phyloP scores from a whole-genome alignment of 441 rosid species.

The Pelargonium myrrhifolium region DNA sequence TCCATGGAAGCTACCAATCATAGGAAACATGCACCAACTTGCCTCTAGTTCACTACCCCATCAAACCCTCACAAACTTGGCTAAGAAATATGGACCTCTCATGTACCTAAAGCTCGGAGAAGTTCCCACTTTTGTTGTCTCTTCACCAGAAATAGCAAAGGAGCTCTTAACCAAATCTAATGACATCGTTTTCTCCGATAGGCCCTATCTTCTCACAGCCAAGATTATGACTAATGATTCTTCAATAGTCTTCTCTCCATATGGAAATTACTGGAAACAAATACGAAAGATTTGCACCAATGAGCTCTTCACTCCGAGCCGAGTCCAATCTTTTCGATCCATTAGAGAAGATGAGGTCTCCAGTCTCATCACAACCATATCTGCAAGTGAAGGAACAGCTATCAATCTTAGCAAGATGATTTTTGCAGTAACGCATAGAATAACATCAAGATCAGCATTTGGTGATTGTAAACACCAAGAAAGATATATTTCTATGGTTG shows the following conservation, averaged over 20 bases:
- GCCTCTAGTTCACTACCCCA: constrained; percentile 30
- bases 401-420: constrained; percentile 16
- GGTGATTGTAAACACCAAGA: constrained; percentile 15
- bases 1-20: not conserved
- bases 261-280: constrained; percentile 21
- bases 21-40: constrained; percentile 23
- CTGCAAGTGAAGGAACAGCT: constrained; percentile 1
- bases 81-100: constrained; percentile 31
- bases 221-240: constrained; percentile 8
- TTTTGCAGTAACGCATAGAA: constrained; percentile 8
- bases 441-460: constrained; percentile 23
- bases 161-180: constrained; percentile 23
- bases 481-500: not conserved
- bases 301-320: constrained; percentile 15
- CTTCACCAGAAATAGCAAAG: constrained; percentile 30
- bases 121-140: constrained; percentile 22
- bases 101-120: constrained; percentile 37
- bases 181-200: constrained; percentile 13
- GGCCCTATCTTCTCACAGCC: constrained; percentile 8
- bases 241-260: constrained; percentile 15
- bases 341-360: constrained; percentile 25
- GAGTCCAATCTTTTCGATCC: constrained; percentile 16
- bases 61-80: constrained; percentile 29
- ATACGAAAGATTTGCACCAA: constrained; percentile 12
- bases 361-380: not conserved